Evolutionary conservation across 2,329 filamentous ascomycete genomes (phyloP).

Genomic region (Teratosphaeria epicoccoides): DNA sequence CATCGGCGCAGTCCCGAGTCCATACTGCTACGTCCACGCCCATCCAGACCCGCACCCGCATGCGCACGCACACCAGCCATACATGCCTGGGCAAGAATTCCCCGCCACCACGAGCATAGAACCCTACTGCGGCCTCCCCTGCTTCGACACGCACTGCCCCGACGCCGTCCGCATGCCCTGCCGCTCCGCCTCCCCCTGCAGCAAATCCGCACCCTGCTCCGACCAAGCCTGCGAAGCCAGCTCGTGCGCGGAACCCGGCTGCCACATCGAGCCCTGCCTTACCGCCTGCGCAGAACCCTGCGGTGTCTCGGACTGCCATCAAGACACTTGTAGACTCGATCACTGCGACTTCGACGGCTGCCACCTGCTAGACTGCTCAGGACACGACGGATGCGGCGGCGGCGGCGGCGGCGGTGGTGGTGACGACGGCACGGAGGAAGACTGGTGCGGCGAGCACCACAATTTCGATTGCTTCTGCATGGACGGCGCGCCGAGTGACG

Average conservation of each 20-base stretch:
- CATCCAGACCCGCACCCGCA: neutral
- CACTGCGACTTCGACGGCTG: slow-evolving; percentile 1
- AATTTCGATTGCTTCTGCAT: slow-evolving; percentile 1
- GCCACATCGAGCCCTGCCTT: slow-evolving; percentile 4
- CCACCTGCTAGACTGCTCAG: neutral
- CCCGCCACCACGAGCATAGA: slow-evolving; percentile 3
- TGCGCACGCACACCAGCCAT: neutral
- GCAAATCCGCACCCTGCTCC: slow-evolving; percentile 6
- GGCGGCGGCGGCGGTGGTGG: neutral
- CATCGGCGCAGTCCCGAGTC: neutral
- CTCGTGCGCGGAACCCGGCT: neutral
- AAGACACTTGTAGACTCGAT: slow-evolving; percentile 1
- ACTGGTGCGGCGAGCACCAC: neutral
- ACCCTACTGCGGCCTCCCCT: slow-evolving; percentile 7
- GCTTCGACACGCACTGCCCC: slow-evolving; percentile 9
- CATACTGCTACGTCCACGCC: neutral
- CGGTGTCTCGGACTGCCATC: slow-evolving; percentile 1
- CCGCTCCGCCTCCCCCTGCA: slow-evolving; percentile 9
- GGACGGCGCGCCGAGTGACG: neutral
- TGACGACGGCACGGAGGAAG: neutral
- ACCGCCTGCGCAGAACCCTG: slow-evolving; percentile 1
- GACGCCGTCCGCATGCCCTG: slow-evolving; percentile 5
- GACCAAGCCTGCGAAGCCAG: neutral
- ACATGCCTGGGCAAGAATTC: neutral
- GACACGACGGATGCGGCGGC: neutral